These are phyloP conservation scores for Tricholoma furcatifolium DNA, from an alignment of 768 basidiomycete genomes.

Conservation along the genomic window DNA sequence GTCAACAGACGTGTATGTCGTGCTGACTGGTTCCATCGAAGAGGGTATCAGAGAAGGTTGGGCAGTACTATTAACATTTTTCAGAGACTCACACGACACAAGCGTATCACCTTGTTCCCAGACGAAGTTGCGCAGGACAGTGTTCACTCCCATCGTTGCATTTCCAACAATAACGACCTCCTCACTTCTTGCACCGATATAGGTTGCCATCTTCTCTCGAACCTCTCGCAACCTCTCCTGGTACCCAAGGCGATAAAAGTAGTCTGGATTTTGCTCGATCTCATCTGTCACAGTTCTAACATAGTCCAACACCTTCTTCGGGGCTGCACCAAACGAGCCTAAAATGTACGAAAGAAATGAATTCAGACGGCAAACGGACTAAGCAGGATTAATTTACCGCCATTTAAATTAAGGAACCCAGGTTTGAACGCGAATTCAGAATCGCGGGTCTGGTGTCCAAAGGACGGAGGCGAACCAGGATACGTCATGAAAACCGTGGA, in stretches of 20 bases:
- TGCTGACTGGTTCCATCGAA: constrained; percentile 5
- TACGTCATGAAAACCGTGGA: too few species aligned
- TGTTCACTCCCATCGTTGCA: constrained; percentile 56
- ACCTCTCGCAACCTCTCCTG: constrained; percentile 27
- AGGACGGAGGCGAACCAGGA: neutral
- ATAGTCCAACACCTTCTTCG: neutral
- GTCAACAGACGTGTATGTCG: constrained; percentile 47
- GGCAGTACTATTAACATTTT: neutral
- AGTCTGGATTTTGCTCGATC: constrained; percentile 50
- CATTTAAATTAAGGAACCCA: constrained; percentile 1
- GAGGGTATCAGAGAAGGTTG: neutral
- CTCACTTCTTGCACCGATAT: constrained; percentile 43
- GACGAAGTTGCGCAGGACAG: constrained; percentile 56
- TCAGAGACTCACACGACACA: constrained; percentile 39
- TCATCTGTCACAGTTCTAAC: constrained; percentile 1
- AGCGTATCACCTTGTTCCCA: constrained; percentile 64
- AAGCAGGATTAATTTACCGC: neutral
- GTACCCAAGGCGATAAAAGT: constrained; percentile 37
- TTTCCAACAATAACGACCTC: constrained; percentile 57
- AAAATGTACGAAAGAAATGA: neutral
- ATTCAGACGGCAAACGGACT: neutral
- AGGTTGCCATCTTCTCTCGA: constrained; percentile 43
- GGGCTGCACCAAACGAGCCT: constrained; percentile 3
- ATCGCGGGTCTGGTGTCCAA: neutral
- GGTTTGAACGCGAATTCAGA: neutral